Evolutionary conservation across 352 stramenopile species (phyloP).

Genomic region (Globisporangium iwayamae): DNA sequence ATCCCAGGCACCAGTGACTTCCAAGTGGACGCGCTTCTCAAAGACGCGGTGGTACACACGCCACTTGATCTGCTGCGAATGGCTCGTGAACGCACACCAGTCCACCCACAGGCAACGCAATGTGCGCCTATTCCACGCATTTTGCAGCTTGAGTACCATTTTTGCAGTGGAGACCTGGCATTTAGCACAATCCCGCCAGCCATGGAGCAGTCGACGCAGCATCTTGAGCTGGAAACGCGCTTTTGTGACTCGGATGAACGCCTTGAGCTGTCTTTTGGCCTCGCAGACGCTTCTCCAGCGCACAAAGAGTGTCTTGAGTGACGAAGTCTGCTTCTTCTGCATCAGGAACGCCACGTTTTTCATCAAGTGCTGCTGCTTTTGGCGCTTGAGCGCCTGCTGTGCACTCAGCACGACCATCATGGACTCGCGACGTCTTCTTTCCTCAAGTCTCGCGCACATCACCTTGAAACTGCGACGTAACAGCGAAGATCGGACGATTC

Average conservation of each 20-base stretch:
- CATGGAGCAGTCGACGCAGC: not conserved
- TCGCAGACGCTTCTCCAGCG: conserved; percentile 7
- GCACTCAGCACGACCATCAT: conserved; percentile 29
- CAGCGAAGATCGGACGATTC: conserved; percentile 13
- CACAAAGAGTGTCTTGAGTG: conserved; percentile 3
- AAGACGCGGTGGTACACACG: conserved; percentile 14
- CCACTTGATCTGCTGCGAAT: conserved; percentile 1
- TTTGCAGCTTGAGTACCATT: not conserved
- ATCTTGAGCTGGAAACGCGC: conserved; percentile 1
- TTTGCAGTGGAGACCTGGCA: not conserved
- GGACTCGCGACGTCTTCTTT: conserved; percentile 28
- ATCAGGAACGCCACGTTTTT: conserved; percentile 24
- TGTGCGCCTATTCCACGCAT: not conserved
- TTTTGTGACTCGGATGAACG: not conserved
- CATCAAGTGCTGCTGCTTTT: conserved; percentile 28
- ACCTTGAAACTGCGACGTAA: conserved; percentile 17
- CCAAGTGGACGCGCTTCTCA: not conserved
- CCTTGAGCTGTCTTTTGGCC: not conserved
- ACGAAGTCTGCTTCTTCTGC: conserved; percentile 17
- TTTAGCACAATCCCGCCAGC: not conserved
- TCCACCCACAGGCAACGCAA: not conserved
- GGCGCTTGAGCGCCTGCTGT: conserved; percentile 27
- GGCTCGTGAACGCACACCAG: conserved; percentile 2
- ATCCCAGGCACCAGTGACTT: conserved; percentile 9
- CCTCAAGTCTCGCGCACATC: conserved; percentile 15